Base-by-base conservation (phyloP, 768 basidiomycete genomes). In the Pleurotus salmoneostramineus region DNA sequence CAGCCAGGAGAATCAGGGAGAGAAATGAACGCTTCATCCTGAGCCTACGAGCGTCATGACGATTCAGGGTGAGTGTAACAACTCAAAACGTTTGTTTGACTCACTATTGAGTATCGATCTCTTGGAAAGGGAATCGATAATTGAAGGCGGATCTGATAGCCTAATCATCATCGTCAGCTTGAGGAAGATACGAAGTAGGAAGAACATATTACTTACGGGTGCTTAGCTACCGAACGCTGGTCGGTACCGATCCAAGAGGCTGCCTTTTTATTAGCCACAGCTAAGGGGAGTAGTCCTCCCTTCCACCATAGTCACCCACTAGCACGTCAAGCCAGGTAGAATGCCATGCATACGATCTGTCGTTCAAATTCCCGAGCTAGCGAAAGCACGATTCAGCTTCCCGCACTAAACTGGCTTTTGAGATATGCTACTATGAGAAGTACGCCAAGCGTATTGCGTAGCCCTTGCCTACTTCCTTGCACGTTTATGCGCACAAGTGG, bases 21-120 rank as follows among this genome's bases (percentile, higher is more conserved):
- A 54, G 27, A 42, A 54, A 31, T 36, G 52, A 54, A 36, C 40
- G 36, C 52, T 54, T 54, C 52, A 54, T 54, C 52, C 51, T 54
- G 37, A 21, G 27, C 51, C 40, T 27, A 11, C 10, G 7, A 54
- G 37, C 17, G 15, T 31, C 17, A 21, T 32, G 21, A 32, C 27
- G 11, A 31, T 42, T n/a, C n/a, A n/a, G n/a, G 5, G 11, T n/a
- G 17, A 40, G 10, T 54, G 8, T 17, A 10, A 33, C n/a, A 6
- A 15, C 21, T 10, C 10, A 6, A 32, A 17, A 10, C n/a, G 8
- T 14, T 12, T 11, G 40, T 15, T 40, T 40, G 52, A 43, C 52
- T 40, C 43, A 54, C 52, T 40, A 54, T 33, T 6, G 47, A 49
- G n/a, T 54, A 54, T 21, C 52, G 52, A 54, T 54, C 52, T 49